Base-by-base conservation (phyloP, 257 asterid genomes). In the Pogostemon cablin region DNA sequence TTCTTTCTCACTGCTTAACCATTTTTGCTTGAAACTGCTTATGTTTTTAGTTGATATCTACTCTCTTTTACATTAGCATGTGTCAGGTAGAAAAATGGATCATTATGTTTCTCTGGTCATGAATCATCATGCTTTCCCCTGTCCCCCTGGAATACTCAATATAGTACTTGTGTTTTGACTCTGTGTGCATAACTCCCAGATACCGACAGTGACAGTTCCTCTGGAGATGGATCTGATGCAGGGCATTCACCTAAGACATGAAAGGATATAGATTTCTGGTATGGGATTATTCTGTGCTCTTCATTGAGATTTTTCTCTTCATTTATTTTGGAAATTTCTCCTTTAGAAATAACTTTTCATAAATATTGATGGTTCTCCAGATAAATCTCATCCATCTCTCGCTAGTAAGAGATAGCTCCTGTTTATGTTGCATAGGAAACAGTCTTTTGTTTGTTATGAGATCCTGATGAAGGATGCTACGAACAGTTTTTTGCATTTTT, bases 151-250 rank as follows among this genome's bases (percentile, higher is more conserved):
- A 25, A 25, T 20, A 20, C 25, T 20, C 25, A 20, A 20, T 40
- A 64, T 46, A 5, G 17, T 40, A 34, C 34, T 39, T 64, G 8
- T 44, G 48, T n/a, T 44, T 17, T 35, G 25, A 62, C 9, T 40
- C 7, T 49, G 5, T 62, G 12, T 58, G 5, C 56, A 12, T 61
- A 12, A 47, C 68, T 75, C 53, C 52, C 83, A 87, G 93, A 83
- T 77, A 81, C 87, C 1, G 93, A 83, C 65, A 85, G 86, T n/a
- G 90, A 80, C 50, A 81, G 88, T 65, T 83, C 88, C 76, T 87
- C 88, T 9, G 83, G 62, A 46, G 73, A 76, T 60, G 88, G 81
- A 65, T 82, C 86, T 6, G 88, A 85, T 65, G 85, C 83, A 4
- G 80, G 65, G 43, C 81, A 72, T 40, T 84, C 86, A 42, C 86